phyloP scores from a whole-genome alignment of 345 rosid genomes.

The Corchorus olitorius region DNA sequence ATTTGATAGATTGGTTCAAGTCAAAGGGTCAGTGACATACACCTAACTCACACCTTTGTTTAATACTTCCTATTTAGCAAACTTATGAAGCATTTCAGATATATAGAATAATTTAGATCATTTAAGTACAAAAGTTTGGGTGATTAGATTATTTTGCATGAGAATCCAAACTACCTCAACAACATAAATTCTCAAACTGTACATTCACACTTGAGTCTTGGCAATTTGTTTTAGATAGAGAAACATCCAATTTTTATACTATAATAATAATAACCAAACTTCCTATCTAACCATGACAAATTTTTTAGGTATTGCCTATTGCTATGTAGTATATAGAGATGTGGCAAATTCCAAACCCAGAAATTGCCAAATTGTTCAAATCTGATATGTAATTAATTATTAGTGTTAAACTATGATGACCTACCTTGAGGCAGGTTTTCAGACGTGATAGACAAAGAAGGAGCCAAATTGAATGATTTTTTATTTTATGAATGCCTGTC shows the following conservation, averaged over 20 bases:
- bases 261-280: not conserved
- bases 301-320: not conserved
- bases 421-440: not conserved
- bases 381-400: not conserved
- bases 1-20: too few relatives aligned
- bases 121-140: not conserved
- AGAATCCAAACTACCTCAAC: constrained; percentile 1
- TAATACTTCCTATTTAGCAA: too few relatives aligned
- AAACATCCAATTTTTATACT: not conserved
- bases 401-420: not conserved
- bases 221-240: not conserved
- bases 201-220: not conserved
- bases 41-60: too few relatives aligned
- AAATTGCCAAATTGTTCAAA: constrained; percentile 3
- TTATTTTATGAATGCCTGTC: not conserved
- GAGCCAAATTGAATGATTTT: not conserved
- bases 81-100: too few relatives aligned
- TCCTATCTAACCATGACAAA: not conserved
- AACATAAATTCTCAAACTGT: constrained; percentile 2
- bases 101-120: too few relatives aligned
- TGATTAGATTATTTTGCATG: not conserved
- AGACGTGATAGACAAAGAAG: not conserved
- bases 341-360: not conserved
- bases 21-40: too few relatives aligned
- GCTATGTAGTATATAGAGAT: not conserved